Evolutionary conservation across 495 filamentous ascomycete genomes (phyloP), one percentile per base, ranked within the genome.

Genomic region (Neurospora tetrasperma): DNA sequence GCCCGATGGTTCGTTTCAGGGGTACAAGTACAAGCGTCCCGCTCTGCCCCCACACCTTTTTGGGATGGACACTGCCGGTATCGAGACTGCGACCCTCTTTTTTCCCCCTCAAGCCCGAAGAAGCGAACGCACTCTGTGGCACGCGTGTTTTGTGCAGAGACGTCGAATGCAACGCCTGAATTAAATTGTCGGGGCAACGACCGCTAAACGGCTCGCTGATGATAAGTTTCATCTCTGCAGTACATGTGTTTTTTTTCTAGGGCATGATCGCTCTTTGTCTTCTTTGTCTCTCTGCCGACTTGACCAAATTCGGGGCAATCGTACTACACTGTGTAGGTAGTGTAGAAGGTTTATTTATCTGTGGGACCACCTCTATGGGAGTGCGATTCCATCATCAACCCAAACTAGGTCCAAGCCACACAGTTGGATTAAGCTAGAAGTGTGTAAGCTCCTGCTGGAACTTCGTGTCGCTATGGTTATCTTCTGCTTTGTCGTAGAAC

Each of bases 1-100:
- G 72, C 72, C 71, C 41, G 73, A 70, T 54, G 71, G 69, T 72
- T 72, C 72, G 78, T 79, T 79, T 79, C 78, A 79, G 78, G 76
- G 78, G 76, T 71, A 72, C 59, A 38, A 43, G 72, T 77, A 77
- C 77, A 71, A 69, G 59, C 69, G 16, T 74, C 42, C 73, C 75
- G 41, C 66, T 69, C 59, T 72, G 62, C 54, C 74, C 73, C 48
- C 73, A 69, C 42, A 72, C 40, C 38, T 42, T 66, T 66, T 66
- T 66, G 27, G 27, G 23, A 38, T 38, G 35, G 35, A 66, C 54
- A 16, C 54, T 66, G 54, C 54, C 27, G 54, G 27, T 66, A 35
- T 66, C 54, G 12, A 66, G 54, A 66, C 54, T 62, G 54, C 14
- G 54, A 35, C 54, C 54, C 54, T 66, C 54, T 66, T 35, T 66